Base-by-base conservation (phyloP, 2,329 filamentous ascomycete species). In the Trichoderma sp. region DNA sequence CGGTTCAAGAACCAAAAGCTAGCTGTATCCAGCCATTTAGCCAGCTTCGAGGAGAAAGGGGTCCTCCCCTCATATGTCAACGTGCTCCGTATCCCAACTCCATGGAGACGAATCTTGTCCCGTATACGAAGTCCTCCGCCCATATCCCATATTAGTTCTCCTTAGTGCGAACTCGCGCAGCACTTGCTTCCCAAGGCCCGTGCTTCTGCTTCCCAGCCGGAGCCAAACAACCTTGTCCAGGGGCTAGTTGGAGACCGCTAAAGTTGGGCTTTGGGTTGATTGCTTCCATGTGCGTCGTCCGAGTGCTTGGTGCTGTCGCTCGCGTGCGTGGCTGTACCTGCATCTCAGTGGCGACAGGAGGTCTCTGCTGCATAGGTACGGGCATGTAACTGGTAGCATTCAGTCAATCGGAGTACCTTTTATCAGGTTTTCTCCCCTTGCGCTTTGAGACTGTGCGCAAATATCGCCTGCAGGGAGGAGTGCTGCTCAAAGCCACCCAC, bases 321-420 rank as follows among this genome's bases (percentile, higher is more conserved):
- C 70, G 70, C 56, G 70, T 72, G 70, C 56, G 32, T 70, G 58
- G 30, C 51, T 39, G 70, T 72, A 72, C 70, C 70, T 72, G 70
- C 70, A 57, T 69, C 36, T 68, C 28, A 12, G 53, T 28, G 30
- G 70, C 53, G 36, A 57, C 18, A 28, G 36, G 61, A 61, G 66
- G 15, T 47, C 28, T 62, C 32, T 56, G 39, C 28, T 39, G 39
- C 39, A 43, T 56, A 47, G 30, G 11, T 15, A 60, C 43, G 21
- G 51, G 1, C 26, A 9, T 65, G 21, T 36, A 53, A 51, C 43
- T 21, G 43, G 34, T 14, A 43, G 64, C 64, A 15, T 26, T 18
- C 9, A 32, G 39, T 51, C 39, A 21, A 30, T 12, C 53, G 30
- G 21, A 34, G 21, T n/a, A 32, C 39, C 43, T 57, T 12, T 21